Evolutionary conservation across 257 asterid species (phyloP), one percentile per base, ranked within the genome.

Genomic region (Craterostigma plantagineum): DNA sequence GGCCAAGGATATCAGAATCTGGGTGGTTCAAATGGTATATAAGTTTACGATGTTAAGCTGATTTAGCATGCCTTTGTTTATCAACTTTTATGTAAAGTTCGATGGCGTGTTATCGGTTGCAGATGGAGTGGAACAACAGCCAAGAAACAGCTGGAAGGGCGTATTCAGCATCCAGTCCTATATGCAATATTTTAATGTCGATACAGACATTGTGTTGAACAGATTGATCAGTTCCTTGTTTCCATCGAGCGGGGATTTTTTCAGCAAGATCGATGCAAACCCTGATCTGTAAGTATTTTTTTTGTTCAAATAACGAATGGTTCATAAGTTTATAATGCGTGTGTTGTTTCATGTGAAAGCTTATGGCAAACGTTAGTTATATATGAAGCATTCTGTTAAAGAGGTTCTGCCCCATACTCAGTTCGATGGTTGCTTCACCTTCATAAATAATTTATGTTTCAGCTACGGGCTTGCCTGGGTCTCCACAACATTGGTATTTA

Each of bases 401-500:
- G 30, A 23, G 30, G 2, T 23, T 23, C 6, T 23, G 30, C 30
- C 30, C 30, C 30, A 23, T 6, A 23, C 30, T 23, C 6, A 6
- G 2, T 23, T 36, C 14, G 8, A 8, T 36, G 14, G 40, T 8
- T 12, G 40, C 50, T 15, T 43, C 40, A 37, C 62, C 38, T 42
- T 60, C 30, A 46, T 43, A n/a, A 11, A 12, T 56, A n/a, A n/a
- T 53, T 39, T 53, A 17, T 33, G 37, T 53, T 33, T 7, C 79
- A 87, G 95, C 47, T 87, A 82, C 42, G 98, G 95, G 41, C 81
- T 82, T 53, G 72, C 79, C 58, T 87, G 98, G 98, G 72, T 87
- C 69, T 79, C 95, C 52, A 83, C 98, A 33, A 82, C 95, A 11
- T 70, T 87, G 74, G 72, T 87, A 39, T 87, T 87, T 65, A 70